Percentiles rank a stretch among this genome's conserved stretches.
Evolutionary conservation across 352 stramenopile genomes (phyloP).

Genomic region (Phytophthora pinifolia): DNA sequence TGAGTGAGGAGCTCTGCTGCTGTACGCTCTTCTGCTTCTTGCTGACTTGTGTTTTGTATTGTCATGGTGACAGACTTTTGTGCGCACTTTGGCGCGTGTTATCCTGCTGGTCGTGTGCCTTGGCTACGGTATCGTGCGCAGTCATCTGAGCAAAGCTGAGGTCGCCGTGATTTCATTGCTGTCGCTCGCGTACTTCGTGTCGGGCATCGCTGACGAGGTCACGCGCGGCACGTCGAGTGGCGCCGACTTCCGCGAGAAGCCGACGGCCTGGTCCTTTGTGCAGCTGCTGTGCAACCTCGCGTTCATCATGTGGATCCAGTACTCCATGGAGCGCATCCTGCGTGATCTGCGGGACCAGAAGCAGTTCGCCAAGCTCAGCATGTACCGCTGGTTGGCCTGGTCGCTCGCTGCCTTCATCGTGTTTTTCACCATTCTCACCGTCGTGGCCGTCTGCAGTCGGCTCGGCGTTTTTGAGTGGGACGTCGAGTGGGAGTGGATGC

Average conservation of each 20-base stretch:
- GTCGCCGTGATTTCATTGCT: conserved; percentile 59
- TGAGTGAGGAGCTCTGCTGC: conserved; percentile 29
- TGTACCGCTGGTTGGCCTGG: conserved; percentile 87
- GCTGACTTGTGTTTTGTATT: conserved; percentile 1
- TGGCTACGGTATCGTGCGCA: conserved; percentile 89
- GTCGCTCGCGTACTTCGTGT: conserved; percentile 75
- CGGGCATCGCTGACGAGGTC: conserved; percentile 73
- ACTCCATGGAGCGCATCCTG: conserved; percentile 82
- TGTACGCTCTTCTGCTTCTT: too few relatives aligned
- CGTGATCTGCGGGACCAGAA: conserved; percentile 82
- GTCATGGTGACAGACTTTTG: conserved; percentile 44
- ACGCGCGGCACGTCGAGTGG: conserved; percentile 79
- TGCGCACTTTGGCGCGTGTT: conserved; percentile 83
- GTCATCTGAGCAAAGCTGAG: conserved; percentile 52
- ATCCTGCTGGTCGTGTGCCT: conserved; percentile 88
- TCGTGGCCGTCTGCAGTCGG: conserved; percentile 78
- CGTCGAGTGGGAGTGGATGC: conserved; percentile 91
- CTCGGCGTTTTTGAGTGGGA: conserved; percentile 89
- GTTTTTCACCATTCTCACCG: conserved; percentile 87
- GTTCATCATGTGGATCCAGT: conserved; percentile 93
- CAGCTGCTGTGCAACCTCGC: conserved; percentile 86
- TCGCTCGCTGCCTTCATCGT: conserved; percentile 83
- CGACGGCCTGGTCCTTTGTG: conserved; percentile 83
- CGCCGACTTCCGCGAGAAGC: conserved; percentile 74
- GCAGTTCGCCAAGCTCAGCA: conserved; percentile 88